Conservation (phyloP, 768 basidiomycete genomes). For the Lanmaoa pseudosensibilis region DNA sequence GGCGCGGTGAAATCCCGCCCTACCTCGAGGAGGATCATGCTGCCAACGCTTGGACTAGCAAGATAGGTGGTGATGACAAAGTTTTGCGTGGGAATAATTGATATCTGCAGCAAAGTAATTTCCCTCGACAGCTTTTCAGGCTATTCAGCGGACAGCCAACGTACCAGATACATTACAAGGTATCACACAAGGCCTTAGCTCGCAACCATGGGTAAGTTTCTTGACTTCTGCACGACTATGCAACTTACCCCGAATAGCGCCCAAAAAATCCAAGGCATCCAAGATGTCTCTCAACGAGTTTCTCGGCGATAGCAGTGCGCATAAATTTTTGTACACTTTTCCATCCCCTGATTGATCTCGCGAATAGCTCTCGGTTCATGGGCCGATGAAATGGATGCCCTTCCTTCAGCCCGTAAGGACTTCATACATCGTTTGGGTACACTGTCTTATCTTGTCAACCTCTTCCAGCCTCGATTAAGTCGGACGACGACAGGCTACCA, state of each 20-base stretch:
- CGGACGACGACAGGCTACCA: constrained; percentile 57
- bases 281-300: constrained; percentile 94
- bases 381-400: constrained; percentile 97
- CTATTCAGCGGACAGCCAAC: constrained; percentile 7
- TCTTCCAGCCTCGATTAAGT: constrained; percentile 61
- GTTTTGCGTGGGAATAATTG: constrained; percentile 31
- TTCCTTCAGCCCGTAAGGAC: constrained; percentile 90
- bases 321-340: constrained; percentile 16
- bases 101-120: constrained; percentile 20
- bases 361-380: constrained; percentile 82
- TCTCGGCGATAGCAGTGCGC: constrained; percentile 80
- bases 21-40: constrained; percentile 88
- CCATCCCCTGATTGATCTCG: constrained; percentile 15
- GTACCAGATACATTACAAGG: constrained; percentile 8
- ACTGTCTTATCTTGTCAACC: constrained; percentile 13
- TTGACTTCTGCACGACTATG: neutral
- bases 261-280: constrained; percentile 80
- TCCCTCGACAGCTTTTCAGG: constrained; percentile 23
- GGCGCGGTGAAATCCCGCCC: neutral
- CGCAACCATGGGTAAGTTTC: constrained; percentile 29
- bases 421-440: constrained; percentile 3
- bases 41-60: constrained; percentile 5
- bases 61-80: constrained; percentile 14
- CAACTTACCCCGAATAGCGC: constrained; percentile 50
- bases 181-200: constrained; percentile 12